These are phyloP conservation scores for Camelina laxa DNA, from an alignment of 345 rosid genomes.

Conservation along the genomic window DNA sequence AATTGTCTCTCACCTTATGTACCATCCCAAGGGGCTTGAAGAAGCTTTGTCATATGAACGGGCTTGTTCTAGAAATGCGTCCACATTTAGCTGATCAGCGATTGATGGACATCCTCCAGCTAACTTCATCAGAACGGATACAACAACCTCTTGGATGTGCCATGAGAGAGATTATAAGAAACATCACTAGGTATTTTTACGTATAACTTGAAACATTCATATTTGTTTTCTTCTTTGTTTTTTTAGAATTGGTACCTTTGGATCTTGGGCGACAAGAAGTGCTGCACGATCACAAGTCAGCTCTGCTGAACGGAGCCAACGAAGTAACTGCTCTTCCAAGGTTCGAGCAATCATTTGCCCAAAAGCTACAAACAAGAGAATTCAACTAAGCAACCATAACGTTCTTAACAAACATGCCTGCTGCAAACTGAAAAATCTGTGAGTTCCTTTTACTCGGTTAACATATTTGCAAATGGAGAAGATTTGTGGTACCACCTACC, in stretches of 20 bases:
- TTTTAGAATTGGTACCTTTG: constrained; percentile 60
- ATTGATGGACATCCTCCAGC: constrained; percentile 94
- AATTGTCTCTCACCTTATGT: constrained; percentile 67
- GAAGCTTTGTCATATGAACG: constrained; percentile 94
- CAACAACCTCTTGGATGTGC: constrained; percentile 87
- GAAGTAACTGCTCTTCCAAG: constrained; percentile 85
- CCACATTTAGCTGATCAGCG: constrained; percentile 93
- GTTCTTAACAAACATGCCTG: not conserved
- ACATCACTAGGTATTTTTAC: constrained; percentile 26
- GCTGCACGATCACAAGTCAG: constrained; percentile 98
- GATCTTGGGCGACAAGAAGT: constrained; percentile 93
- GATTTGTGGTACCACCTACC: constrained; percentile 53
- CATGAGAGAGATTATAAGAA: constrained; percentile 45
- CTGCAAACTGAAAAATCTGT: not conserved
- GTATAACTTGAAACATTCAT: not conserved
- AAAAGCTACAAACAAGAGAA: constrained; percentile 54
- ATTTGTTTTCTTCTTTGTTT: not conserved
- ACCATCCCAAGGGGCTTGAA: constrained; percentile 87
- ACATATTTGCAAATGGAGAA: not conserved
- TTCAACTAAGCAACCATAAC: constrained; percentile 20
- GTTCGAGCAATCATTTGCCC: constrained; percentile 86
- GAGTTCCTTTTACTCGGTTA: not conserved
- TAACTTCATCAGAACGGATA: constrained; percentile 93
- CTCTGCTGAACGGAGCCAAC: constrained; percentile 95
- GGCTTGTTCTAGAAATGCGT: constrained; percentile 97